Conservation (phyloP, 2,329 filamentous ascomycete genomes). For the Aspergillus sp. region DNA sequence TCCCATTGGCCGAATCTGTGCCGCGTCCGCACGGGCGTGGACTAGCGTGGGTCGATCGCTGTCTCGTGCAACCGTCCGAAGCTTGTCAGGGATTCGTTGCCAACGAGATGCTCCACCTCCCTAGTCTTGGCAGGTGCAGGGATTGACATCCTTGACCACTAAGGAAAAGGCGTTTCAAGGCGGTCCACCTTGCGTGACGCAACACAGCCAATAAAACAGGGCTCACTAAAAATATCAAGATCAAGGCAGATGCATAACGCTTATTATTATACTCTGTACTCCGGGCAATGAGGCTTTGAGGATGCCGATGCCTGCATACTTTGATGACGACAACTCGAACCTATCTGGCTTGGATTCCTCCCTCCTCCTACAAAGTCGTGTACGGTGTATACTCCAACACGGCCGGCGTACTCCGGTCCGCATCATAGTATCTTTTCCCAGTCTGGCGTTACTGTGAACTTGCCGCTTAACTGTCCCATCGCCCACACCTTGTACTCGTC, state of each 20-base stretch:
- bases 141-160: background rate
- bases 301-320: background rate
- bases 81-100: conserved; percentile 17
- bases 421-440: conserved; percentile 53
- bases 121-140: background rate
- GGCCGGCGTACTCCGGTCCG: background rate
- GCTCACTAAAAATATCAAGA: conserved; percentile 5
- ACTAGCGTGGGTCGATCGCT: conserved; percentile 18
- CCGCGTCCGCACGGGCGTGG: conserved; percentile 20
- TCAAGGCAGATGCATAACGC: background rate
- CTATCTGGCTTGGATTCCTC: background rate
- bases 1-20: conserved; percentile 5
- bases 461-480: conserved; percentile 63
- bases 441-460: conserved; percentile 63
- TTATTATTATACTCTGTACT: background rate
- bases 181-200: background rate
- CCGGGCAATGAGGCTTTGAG: background rate
- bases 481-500: conserved; percentile 50
- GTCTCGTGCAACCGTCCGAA: conserved; percentile 22
- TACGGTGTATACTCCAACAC: too few species aligned
- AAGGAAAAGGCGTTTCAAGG: background rate
- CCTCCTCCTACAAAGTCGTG: background rate
- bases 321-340: background rate
- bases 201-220: background rate
- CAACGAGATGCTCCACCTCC: background rate